Conservation (phyloP, 2,329 filamentous ascomycete species). For the Aspergillus pseudoterreus region DNA sequence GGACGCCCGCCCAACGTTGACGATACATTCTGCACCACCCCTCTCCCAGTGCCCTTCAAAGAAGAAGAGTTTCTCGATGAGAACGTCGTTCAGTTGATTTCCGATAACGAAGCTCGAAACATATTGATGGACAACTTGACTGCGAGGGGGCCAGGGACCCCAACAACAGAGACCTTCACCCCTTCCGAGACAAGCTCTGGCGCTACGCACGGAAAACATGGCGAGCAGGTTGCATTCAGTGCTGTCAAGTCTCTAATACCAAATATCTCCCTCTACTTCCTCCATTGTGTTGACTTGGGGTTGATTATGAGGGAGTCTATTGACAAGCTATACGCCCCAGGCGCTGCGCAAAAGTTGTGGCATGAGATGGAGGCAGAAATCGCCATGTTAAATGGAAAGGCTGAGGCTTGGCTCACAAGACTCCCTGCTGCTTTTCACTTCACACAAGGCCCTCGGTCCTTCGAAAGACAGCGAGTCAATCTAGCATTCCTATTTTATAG, state of each 20-base stretch:
- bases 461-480: conserved; percentile 30
- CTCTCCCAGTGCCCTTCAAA: conserved; percentile 37
- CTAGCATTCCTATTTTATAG: conserved; percentile 43
- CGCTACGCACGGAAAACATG: conserved; percentile 12
- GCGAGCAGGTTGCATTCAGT: conserved; percentile 19
- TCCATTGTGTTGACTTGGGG: conserved; percentile 36
- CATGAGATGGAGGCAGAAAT: conserved; percentile 36
- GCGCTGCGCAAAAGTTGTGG: conserved; percentile 32
- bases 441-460: conserved; percentile 22
- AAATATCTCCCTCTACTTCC: conserved; percentile 37
- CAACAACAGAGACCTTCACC: conserved; percentile 5
- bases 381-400: conserved; percentile 28
- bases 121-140: conserved; percentile 23
- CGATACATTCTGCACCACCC: conserved; percentile 40
- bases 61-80: conserved; percentile 36
- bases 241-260: conserved; percentile 30
- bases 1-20: conserved; percentile 39
- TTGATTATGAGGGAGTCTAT: conserved; percentile 35
- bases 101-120: conserved; percentile 29
- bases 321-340: conserved; percentile 37
- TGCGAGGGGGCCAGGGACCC: conserved; percentile 12
- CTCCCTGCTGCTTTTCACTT: conserved; percentile 38
- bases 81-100: conserved; percentile 31
- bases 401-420: conserved; percentile 37
- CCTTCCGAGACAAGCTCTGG: conserved; percentile 11